Percentiles rank a stretch among this genome's conserved stretches.
Evolutionary conservation across 225 moss, liverwort and hornwort species (phyloP).

Genomic region (Rhytidiadelphus loreus): DNA sequence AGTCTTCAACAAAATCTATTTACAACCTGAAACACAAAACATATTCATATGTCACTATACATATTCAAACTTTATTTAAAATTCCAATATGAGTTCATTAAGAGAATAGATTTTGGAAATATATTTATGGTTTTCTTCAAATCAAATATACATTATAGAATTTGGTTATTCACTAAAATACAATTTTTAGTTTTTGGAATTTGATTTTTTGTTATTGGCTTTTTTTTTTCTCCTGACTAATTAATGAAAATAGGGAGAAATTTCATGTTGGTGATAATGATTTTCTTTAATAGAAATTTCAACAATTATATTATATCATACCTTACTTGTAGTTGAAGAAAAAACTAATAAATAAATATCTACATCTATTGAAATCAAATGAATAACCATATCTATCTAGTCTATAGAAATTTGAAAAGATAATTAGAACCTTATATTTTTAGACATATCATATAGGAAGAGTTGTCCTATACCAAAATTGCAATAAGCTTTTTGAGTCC

Average conservation of each 20-base stretch:
- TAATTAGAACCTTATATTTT: neutral
- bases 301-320: too few relatives aligned
- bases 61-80: neutral
- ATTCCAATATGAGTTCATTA: rapidly evolving
- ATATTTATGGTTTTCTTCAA: neutral
- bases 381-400: rapidly evolving
- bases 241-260: neutral
- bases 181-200: neutral
- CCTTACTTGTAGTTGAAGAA: neutral
- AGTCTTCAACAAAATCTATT: constrained; percentile 22
- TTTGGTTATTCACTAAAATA: neutral
- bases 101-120: neutral
- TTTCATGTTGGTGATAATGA: neutral
- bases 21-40: neutral
- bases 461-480: neutral
- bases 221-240: too few relatives aligned
- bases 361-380: too few relatives aligned
- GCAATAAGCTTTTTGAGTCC: neutral
- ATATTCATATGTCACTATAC: neutral
- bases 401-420: neutral
- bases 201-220: neutral
- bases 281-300: neutral
- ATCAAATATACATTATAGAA: neutral
- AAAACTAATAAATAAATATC: too few relatives aligned
- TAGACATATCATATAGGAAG: neutral